Percentiles rank a stretch among this genome's conserved stretches.
Conservation (phyloP, 805 yeast species). For the Cyberlindnera euphorbiiphila region DNA sequence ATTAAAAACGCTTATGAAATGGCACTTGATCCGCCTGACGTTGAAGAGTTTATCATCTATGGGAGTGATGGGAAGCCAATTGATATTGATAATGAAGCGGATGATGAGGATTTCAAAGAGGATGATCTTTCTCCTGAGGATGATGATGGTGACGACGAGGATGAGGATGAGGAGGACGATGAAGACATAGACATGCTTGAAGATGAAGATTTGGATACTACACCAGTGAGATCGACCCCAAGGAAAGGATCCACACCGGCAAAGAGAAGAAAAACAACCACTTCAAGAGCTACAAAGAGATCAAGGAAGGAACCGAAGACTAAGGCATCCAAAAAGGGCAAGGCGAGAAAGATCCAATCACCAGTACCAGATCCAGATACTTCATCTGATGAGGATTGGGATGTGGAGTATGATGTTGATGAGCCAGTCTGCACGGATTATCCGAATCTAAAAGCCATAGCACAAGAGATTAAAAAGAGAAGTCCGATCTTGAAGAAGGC, state of each 20-base stretch:
- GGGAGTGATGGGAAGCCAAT: slow-evolving; percentile 41
- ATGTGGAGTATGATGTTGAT: slow-evolving; percentile 17
- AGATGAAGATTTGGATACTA: slow-evolving; percentile 12
- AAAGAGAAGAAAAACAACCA: slow-evolving; percentile 12
- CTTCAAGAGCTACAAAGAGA: slow-evolving; percentile 14
- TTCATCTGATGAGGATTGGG: slow-evolving; percentile 28
- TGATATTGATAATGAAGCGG: slow-evolving; percentile 30
- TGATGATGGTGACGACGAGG: slow-evolving; percentile 31
- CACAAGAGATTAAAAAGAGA: slow-evolving; percentile 17
- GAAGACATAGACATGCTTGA: slow-evolving; percentile 15
- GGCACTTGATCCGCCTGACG: slow-evolving; percentile 48
- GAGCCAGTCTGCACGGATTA: slow-evolving; percentile 20
- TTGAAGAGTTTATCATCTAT: slow-evolving; percentile 41
- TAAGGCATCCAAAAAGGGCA: slow-evolving; percentile 7
- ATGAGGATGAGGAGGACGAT: slow-evolving; percentile 26
- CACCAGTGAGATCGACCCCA: slow-evolving; percentile 8
- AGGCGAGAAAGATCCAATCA: slow-evolving; percentile 3
- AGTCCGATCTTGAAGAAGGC: slow-evolving; percentile 25
- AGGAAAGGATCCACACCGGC: slow-evolving; percentile 17
- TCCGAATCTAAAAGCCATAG: slow-evolving; percentile 17
- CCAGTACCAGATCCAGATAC: slow-evolving; percentile 22
- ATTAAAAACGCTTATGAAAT: slow-evolving; percentile 50
- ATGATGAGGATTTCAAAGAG: slow-evolving; percentile 30
- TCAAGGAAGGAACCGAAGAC: slow-evolving; percentile 10
- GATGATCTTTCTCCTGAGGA: slow-evolving; percentile 16